Evolutionary conservation across 1,139 yeast species (phyloP).

Genomic region (Sugiyamaella paludigena): DNA sequence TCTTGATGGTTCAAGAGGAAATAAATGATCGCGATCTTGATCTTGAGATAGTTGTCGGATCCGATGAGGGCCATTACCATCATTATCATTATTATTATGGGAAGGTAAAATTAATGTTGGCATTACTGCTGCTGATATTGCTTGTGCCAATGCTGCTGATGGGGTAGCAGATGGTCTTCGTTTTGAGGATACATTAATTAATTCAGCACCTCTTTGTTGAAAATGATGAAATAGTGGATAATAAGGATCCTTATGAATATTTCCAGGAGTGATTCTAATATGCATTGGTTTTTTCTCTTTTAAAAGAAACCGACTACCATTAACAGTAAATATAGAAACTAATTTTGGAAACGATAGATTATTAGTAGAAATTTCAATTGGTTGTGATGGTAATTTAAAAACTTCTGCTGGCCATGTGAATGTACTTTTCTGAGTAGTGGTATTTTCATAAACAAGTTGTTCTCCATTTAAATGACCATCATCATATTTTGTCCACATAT

Average conservation of each 20-base stretch:
- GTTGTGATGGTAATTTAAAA: constrained; percentile 9
- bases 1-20: too few relatives aligned
- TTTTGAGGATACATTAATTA: not conserved
- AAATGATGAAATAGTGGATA: constrained; percentile 11
- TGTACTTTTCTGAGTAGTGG: not conserved
- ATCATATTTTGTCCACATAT: constrained; percentile 10
- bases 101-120: too few relatives aligned
- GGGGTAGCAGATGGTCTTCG: too few relatives aligned
- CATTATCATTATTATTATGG: too few relatives aligned
- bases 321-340: constrained; percentile 7
- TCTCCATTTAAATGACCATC: not conserved
- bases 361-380: constrained; percentile 7
- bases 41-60: too few relatives aligned
- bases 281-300: constrained; percentile 11
- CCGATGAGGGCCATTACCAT: too few relatives aligned
- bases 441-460: constrained; percentile 1
- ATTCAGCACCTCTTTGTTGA: constrained; percentile 8
- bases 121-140: too few relatives aligned
- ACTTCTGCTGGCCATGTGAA: constrained; percentile 8
- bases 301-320: constrained; percentile 2
- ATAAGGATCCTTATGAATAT: constrained; percentile 8
- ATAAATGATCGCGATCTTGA: too few relatives aligned
- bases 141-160: too few relatives aligned
- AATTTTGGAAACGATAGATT: constrained; percentile 9
- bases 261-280: constrained; percentile 3